Base-by-base conservation (phyloP, 768 basidiomycete species). In the Strobilomyces dryophilus region DNA sequence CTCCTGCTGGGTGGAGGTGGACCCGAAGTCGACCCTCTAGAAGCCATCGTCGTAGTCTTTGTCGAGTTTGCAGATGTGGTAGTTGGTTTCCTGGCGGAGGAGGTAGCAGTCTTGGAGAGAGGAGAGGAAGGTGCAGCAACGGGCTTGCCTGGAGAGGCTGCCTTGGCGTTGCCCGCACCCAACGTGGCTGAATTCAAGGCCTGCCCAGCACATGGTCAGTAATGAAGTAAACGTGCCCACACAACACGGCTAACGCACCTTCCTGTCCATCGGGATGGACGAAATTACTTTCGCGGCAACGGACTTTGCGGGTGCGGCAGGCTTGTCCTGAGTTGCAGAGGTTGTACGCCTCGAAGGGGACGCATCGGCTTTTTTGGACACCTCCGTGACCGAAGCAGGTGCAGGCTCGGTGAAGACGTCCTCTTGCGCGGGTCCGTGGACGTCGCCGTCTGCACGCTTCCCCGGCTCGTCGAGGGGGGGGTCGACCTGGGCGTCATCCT, bases 171-270 rank as follows among this genome's bases (percentile, higher is more conserved):
- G 57, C 83, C 82, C 65, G 79, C 60, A 57, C 83, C 80, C 73
- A 85, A 84, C 57, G 84, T 84, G 56, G 84, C 82, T 52, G 84
- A 79, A 68, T 72, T 82, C 61, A 84, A 73, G 52, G 84, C 77
- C 87, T 89, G 64, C 32, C 36, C 58, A 58, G 50, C 55, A 61
- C 58, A 66, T 63, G 65, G 61, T 62, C 55, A 60, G 64, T 55
- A 61, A 62, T 62, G 51, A 61, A 61, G 49, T 26, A 59, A 59
- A 36, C 59, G 45, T 56, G 58, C 46, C 52, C 26, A 52, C 42
- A 53, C 55, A 55, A 57, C 57, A 57, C 42, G 51, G 48, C 51
- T 24, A 48, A 71, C 74, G 52, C 57, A 85, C 89, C 79, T 85
- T 89, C 74, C 87, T 91, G 44, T 84, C 84, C 10, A 76, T 66